phyloP scores from a whole-genome alignment of 1,139 yeast species.

The Barnettozyma hawaiiensis region DNA sequence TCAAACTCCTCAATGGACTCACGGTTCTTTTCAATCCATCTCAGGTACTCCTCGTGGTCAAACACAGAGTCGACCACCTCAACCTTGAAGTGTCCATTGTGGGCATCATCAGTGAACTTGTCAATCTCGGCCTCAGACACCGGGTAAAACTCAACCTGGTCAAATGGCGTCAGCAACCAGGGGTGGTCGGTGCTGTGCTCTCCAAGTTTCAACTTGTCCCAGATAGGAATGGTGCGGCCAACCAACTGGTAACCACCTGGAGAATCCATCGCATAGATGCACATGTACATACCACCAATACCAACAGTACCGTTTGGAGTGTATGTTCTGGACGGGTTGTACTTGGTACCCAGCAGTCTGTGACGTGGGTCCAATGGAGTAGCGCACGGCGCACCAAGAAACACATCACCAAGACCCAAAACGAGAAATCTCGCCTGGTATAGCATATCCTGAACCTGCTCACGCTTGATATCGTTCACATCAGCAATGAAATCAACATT shows the following conservation, averaged over 20 bases:
- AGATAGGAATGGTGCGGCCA: slow-evolving; percentile 94
- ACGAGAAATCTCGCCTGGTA: slow-evolving; percentile 89
- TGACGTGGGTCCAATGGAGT: slow-evolving; percentile 97
- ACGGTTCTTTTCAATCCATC: slow-evolving; percentile 71
- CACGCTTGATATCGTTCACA: slow-evolving; percentile 74
- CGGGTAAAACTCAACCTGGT: slow-evolving; percentile 91
- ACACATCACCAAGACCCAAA: slow-evolving; percentile 93
- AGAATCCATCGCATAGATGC: slow-evolving; percentile 95
- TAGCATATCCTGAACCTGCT: slow-evolving; percentile 73
- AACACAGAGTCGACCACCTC: slow-evolving; percentile 73
- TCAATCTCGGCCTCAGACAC: slow-evolving; percentile 82
- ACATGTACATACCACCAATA: slow-evolving; percentile 97
- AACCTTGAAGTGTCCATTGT: slow-evolving; percentile 75
- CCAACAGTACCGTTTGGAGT: slow-evolving; percentile 98
- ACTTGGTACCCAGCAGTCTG: slow-evolving; percentile 84
- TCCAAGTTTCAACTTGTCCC: slow-evolving; percentile 89
- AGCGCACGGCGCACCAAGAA: slow-evolving; percentile 97
- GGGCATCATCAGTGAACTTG: slow-evolving; percentile 60
- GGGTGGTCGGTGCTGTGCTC: slow-evolving; percentile 62
- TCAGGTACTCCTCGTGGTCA: slow-evolving; percentile 71
- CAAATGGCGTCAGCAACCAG: slow-evolving; percentile 88
- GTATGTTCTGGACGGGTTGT: slow-evolving; percentile 92
- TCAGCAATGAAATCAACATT: slow-evolving; percentile 92
- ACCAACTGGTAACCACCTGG: slow-evolving; percentile 98
- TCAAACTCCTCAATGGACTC: slow-evolving; percentile 69